A percentile compares a stretch with the other conserved stretches of the same genome.
Evolutionary conservation across 768 basidiomycete species (phyloP).

Genomic region (Lactifluus subvellereus): DNA sequence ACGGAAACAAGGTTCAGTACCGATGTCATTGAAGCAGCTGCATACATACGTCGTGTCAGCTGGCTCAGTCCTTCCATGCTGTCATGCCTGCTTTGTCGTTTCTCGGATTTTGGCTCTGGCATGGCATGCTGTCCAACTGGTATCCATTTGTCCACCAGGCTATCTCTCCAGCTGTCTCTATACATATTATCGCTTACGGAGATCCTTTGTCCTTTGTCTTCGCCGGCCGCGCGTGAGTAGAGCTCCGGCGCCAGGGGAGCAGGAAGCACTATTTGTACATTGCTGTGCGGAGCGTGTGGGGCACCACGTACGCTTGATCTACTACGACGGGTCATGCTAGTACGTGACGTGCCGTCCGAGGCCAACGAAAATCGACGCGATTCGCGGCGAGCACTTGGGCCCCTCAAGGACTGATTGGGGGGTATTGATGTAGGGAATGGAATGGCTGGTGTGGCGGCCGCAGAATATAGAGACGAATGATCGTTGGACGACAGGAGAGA

Average conservation of each 20-base stretch:
- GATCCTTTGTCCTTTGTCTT: not conserved
- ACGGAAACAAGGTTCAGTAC: not conserved
- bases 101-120: not conserved
- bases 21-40: not conserved
- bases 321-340: slow-evolving; percentile 23
- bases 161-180: slow-evolving; percentile 6
- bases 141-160: slow-evolving; percentile 22
- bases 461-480: not conserved
- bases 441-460: not conserved
- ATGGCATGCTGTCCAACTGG: slow-evolving; percentile 4
- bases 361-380: slow-evolving; percentile 6
- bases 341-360: slow-evolving; percentile 4
- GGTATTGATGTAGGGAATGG: not conserved
- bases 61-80: not conserved
- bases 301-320: slow-evolving; percentile 40
- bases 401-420: not conserved
- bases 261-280: slow-evolving; percentile 63
- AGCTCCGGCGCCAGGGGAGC: slow-evolving; percentile 50
- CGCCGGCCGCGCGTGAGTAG: slow-evolving; percentile 1
- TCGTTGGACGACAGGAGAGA: slow-evolving; percentile 11
- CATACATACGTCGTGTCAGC: slow-evolving; percentile 4
- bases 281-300: slow-evolving; percentile 56
- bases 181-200: not conserved
- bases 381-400: not conserved
- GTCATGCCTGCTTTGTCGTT: not conserved